Evolutionary conservation across 805 yeast genomes (phyloP), one percentile per base, ranked within the genome.

Genomic region (Starmerella apicola): DNA sequence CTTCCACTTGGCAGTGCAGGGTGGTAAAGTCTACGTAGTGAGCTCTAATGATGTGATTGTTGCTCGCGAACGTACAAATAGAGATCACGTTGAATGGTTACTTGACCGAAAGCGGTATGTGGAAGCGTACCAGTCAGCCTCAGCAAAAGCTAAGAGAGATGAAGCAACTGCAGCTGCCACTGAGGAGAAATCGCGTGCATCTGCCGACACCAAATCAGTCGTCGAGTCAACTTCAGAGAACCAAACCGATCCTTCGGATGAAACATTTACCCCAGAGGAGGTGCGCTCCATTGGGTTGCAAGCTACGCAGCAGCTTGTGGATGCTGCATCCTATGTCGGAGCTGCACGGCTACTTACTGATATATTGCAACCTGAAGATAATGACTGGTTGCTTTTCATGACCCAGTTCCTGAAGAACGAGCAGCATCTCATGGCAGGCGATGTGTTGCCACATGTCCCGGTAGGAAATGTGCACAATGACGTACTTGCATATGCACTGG

Each of bases 31-130:
- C 7, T 81, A 69, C 51, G 64, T 91, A 16, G 65, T 88, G 4
- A 75, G 88, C 53, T 83, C 95, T 0, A 71, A 73, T 34, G 97
- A 85, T 59, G 88, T 78, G 1, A 79, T 88, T 1, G 63, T 76
- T 13, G 84, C 85, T 0, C 71, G 77, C 49, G 83, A 78, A 45
- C 66, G 81, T n/a, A 76, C 74, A 38, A 59, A 79, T 19, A 58
- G 63, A 22, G 97, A 86, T 55, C 72, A 78, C 43, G 68, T 78
- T 33, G 63, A 73, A 3, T 88, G 96, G 95, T 78, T 67, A 43
- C 43, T 74, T 3, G 73, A 73, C 1, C 70, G 64, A 28, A 67
- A 67, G 2, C 58, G 64, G 38, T 81, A 60, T 51, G 59, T 65
- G 15, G 76, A 76, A 32, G 96, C 96, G 0, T 88, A 95, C 32